phyloP scores from a whole-genome alignment of 768 basidiomycete genomes.

The Tylopilus sp. region DNA sequence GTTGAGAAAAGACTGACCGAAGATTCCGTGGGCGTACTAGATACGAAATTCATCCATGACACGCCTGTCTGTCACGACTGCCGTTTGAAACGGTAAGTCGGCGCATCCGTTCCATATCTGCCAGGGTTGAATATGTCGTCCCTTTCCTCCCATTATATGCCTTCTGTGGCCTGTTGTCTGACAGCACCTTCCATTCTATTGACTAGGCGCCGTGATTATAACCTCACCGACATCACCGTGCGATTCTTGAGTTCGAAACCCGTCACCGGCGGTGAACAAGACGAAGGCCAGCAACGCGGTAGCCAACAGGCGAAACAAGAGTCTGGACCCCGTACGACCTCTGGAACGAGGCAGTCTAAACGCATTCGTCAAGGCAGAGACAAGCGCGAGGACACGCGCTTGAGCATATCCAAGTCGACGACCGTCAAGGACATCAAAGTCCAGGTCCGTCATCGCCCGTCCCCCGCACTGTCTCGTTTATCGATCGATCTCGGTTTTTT shows the following conservation, averaged over 20 bases:
- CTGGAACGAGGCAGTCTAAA: conserved; percentile 61
- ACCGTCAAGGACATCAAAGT: conserved; percentile 79
- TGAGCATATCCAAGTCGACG: conserved; percentile 60
- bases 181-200: conserved; percentile 18
- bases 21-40: conserved; percentile 28
- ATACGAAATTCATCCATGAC: conserved; percentile 42
- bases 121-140: conserved; percentile 7
- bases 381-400: conserved; percentile 44
- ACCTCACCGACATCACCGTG: conserved; percentile 58
- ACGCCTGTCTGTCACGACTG: conserved; percentile 59
- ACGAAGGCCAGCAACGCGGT: conserved; percentile 26
- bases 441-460: conserved; percentile 42
- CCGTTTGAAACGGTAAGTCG: conserved; percentile 51
- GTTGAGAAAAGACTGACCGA: conserved; percentile 37
- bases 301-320: conserved; percentile 29
- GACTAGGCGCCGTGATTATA: conserved; percentile 44
- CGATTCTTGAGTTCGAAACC: conserved; percentile 40
- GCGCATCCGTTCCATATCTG: conserved; percentile 6
- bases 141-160: conserved; percentile 4
- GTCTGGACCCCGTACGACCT: conserved; percentile 35
- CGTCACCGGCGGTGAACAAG: conserved; percentile 28
- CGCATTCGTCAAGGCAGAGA: conserved; percentile 61
- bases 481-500: neutral
- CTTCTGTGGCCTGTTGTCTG: conserved; percentile 8
- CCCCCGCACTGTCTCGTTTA: neutral